Evolutionary conservation across 495 filamentous ascomycete species (phyloP), one percentile per base, ranked within the genome.

Genomic region (Neurospora sp.): DNA sequence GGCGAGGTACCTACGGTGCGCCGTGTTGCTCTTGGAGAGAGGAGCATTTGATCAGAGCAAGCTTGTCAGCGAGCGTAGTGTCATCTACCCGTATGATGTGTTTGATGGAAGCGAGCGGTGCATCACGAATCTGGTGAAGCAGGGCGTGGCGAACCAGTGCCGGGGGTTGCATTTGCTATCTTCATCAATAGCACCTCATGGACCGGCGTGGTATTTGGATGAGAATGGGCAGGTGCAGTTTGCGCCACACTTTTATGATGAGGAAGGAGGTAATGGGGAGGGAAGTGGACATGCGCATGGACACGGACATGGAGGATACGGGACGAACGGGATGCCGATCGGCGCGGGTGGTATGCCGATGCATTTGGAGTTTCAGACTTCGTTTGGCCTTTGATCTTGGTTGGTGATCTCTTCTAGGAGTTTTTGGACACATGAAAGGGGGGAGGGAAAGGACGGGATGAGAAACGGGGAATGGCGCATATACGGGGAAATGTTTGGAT

Each of bases 31-130:
- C 10, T 71, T 81, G 10, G 79, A 81, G 69, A 75, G 78, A 27
- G 78, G 79, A 16, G 79, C 79, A 31, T 77, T 81, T 20, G 79
- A 81, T 73, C 79, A 81, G 74, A 79, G 73, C 76, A 81, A 80
- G 75, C 77, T 81, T 23, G 79, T 81, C 66, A 77, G 75, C 71
- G 79, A 81, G 54, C 69, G 75, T 27, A 76, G 73, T 20, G 75
- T 77, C 5, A 79, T 81, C 62, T 81, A 75, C 46, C 78, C 79
- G 1, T 78, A 77, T 40, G 77, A 78, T 27, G 78, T 81, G 2
- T 81, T 81, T 71, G 79, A 81, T 31, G 79, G 79, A 1, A 79
- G 76, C 72, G 79, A 81, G 59, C 42, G 76, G 73, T 79, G 69
- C 5, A 81, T 81, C 31, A 72, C 37, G 27, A 80, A 78, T 41